Evolutionary conservation across 768 basidiomycete genomes (phyloP).

Genomic region (Pisolithus sp.): DNA sequence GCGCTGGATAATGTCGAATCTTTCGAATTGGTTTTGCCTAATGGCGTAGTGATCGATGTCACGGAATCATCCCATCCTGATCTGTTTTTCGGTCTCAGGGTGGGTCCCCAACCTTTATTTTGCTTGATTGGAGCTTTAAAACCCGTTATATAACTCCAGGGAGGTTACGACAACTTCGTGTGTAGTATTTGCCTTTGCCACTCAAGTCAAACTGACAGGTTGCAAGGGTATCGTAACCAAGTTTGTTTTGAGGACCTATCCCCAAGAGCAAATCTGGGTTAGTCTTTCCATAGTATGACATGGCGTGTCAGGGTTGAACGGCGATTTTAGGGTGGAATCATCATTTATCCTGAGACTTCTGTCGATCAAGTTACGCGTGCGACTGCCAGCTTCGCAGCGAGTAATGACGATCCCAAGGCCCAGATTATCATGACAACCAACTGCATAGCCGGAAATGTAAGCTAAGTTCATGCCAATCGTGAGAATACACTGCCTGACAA

Average conservation of each 20-base stretch:
- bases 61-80: conserved; percentile 29
- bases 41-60: conserved; percentile 36
- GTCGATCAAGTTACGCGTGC: conserved; percentile 12
- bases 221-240: conserved; percentile 51
- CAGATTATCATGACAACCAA: conserved; percentile 40
- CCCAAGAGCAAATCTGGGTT: conserved; percentile 59
- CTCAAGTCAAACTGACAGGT: not conserved
- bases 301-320: not conserved
- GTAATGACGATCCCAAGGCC: conserved; percentile 18
- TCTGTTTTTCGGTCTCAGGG: conserved; percentile 42
- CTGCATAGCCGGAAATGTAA: conserved; percentile 24
- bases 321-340: conserved; percentile 42
- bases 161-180: conserved; percentile 59
- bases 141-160: conserved; percentile 29
- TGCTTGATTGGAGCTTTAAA: too few relatives aligned
- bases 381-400: conserved; percentile 15
- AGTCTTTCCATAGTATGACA: conserved; percentile 5
- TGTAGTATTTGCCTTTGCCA: not conserved
- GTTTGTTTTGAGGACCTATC: conserved; percentile 47
- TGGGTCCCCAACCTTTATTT: conserved; percentile 8
- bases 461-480: not conserved
- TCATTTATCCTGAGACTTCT: conserved; percentile 20
- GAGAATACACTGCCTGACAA: not conserved
- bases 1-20: conserved; percentile 48
- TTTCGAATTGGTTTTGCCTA: conserved; percentile 51